These are phyloP conservation scores for Kodamaea sagamina DNA, from an alignment of 805 yeast species.

Conservation along the genomic window DNA sequence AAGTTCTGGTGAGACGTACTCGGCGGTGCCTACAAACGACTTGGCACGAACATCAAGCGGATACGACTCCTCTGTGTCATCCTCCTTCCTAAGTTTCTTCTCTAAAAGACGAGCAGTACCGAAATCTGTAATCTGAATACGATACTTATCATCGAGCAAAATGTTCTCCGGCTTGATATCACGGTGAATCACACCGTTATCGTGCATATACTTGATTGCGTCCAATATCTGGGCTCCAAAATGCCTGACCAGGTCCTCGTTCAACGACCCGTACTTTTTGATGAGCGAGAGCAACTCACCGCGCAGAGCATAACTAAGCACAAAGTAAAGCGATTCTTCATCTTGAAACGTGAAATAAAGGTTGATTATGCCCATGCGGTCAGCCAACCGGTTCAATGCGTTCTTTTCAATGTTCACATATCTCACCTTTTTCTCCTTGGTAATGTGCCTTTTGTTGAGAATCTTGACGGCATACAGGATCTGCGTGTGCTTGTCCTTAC, in stretches of 20 bases:
- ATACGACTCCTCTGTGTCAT: slow-evolving; percentile 49
- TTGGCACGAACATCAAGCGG: slow-evolving; percentile 70
- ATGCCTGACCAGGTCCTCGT: slow-evolving; percentile 66
- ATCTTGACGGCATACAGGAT: slow-evolving; percentile 74
- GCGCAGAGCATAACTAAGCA: slow-evolving; percentile 75
- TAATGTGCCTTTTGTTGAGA: slow-evolving; percentile 73
- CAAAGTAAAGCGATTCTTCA: slow-evolving; percentile 68
- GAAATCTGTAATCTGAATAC: slow-evolving; percentile 75
- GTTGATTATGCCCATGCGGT: slow-evolving; percentile 63
- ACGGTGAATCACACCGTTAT: slow-evolving; percentile 74
- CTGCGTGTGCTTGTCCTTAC: slow-evolving; percentile 52
- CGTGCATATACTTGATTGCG: slow-evolving; percentile 71
- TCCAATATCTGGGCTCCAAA: slow-evolving; percentile 75
- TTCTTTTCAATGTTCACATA: slow-evolving; percentile 83
- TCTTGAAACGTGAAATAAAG: slow-evolving; percentile 81
- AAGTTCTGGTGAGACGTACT: slow-evolving; percentile 79
- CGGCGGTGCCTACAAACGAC: slow-evolving; percentile 86
- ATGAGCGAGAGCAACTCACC: slow-evolving; percentile 73
- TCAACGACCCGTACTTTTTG: slow-evolving; percentile 68
- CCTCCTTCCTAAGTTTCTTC: slow-evolving; percentile 27
- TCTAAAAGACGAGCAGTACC: slow-evolving; percentile 80
- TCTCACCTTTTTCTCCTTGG: slow-evolving; percentile 79
- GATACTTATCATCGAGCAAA: slow-evolving; percentile 58
- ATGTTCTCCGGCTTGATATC: slow-evolving; percentile 86
- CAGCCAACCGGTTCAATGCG: slow-evolving; percentile 68